phyloP scores from a whole-genome alignment of 1,284 basidiomycete genomes.

The Moesziomyces parantarcticus region DNA sequence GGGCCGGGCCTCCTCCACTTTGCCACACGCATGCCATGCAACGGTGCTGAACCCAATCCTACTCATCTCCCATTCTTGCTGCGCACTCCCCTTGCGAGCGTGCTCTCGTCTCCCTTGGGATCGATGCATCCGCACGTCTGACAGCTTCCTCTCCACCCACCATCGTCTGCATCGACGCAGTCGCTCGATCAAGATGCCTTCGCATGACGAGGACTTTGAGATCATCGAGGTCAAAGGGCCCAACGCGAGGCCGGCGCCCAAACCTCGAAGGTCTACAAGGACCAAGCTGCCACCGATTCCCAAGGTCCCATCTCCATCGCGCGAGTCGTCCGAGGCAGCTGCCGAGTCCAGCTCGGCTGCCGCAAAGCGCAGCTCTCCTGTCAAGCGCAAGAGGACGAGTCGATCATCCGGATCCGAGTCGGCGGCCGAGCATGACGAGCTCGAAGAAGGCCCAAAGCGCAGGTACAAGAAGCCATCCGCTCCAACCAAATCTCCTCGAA shows the following conservation, averaged over 20 bases:
- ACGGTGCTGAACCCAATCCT: no score
- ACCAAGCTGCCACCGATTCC: conserved; percentile 30
- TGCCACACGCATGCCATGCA: no score
- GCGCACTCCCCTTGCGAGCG: no score
- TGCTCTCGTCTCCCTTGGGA: no score
- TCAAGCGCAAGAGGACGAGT: conserved; percentile 17
- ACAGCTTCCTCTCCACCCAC: no score
- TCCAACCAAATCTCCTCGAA: conserved; percentile 3
- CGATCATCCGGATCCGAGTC: background rate
- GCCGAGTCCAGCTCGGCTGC: conserved; percentile 1
- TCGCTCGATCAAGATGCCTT: no score
- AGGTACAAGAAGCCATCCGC: conserved; percentile 20
- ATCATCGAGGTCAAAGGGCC: conserved; percentile 11
- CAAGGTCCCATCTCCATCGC: conserved; percentile 1
- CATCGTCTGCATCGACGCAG: background rate
- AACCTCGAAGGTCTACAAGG: conserved; percentile 9
- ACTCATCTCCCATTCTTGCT: no score
- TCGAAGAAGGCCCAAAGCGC: conserved; percentile 23
- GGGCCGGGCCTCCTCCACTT: no score
- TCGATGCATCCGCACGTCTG: no score
- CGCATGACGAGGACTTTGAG: conserved; percentile 9
- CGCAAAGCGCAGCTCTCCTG: background rate
- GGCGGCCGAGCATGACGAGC: conserved; percentile 22
- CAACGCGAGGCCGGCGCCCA: conserved; percentile 1
- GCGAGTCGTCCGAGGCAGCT: background rate